Evolutionary conservation across 768 basidiomycete species (phyloP).

Genomic region (Mycena capillaripes): DNA sequence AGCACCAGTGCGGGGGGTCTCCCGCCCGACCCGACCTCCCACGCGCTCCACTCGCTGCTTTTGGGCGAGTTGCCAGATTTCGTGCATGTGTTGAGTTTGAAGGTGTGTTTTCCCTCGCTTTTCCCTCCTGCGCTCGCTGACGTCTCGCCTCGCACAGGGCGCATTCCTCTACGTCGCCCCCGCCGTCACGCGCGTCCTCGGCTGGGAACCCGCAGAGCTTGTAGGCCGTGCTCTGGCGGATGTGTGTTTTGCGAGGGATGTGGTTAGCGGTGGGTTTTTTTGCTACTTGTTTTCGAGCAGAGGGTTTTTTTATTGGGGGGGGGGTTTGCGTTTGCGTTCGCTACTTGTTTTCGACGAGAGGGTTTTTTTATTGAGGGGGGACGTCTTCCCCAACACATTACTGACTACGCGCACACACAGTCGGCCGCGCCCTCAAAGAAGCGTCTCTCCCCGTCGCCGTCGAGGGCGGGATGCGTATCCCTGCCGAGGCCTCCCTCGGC

Average conservation of each 20-base stretch:
- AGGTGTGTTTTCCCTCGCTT: slow-evolving; percentile 11
- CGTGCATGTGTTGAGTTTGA: slow-evolving; percentile 77
- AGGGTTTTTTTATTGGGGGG: not conserved
- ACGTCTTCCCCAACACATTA: too few relatives aligned
- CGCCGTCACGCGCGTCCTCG: slow-evolving; percentile 80
- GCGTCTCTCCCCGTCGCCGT: slow-evolving; percentile 61
- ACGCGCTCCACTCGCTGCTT: slow-evolving; percentile 69
- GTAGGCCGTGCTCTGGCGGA: slow-evolving; percentile 84
- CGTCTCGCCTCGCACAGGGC: slow-evolving; percentile 68
- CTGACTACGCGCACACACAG: not conserved
- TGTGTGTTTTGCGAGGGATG: slow-evolving; percentile 90
- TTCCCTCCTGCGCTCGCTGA: not conserved
- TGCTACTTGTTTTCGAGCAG: too few relatives aligned
- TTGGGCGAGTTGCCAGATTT: slow-evolving; percentile 82
- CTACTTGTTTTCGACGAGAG: too few relatives aligned
- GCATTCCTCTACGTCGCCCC: slow-evolving; percentile 94
- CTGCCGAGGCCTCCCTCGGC: too few relatives aligned
- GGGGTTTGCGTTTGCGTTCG: not conserved
- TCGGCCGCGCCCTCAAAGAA: slow-evolving; percentile 36
- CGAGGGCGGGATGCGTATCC: too few relatives aligned
- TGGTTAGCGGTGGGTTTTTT: slow-evolving; percentile 58
- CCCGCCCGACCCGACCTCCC: slow-evolving; percentile 50
- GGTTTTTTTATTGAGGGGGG: too few relatives aligned
- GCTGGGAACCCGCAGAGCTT: slow-evolving; percentile 89
- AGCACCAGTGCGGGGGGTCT: too few relatives aligned